Evolutionary conservation across 148 eudicot species (phyloP).

Genomic region (Chenopodium suecicum): DNA sequence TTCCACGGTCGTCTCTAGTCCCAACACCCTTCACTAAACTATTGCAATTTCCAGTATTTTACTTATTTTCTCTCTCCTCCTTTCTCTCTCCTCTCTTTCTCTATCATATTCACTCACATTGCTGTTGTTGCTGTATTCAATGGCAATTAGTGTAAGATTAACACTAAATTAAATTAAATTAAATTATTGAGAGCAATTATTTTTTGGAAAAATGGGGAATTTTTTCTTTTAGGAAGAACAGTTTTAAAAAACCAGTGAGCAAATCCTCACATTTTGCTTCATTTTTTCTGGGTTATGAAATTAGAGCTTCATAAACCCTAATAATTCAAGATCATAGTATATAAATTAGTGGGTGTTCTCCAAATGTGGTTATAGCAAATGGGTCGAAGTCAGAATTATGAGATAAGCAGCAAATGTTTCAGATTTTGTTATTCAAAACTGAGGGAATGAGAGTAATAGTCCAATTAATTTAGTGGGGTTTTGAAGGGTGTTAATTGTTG

Average conservation of each 20-base stretch:
- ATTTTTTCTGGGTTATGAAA: slow-evolving; percentile 12
- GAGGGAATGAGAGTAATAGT: background rate
- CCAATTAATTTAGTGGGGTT: background rate
- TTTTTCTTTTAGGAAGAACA: slow-evolving; percentile 4
- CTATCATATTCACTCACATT: background rate
- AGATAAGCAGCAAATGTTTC: slow-evolving; percentile 8
- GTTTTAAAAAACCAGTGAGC: slow-evolving; percentile 27
- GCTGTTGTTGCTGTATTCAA: slow-evolving; percentile 3
- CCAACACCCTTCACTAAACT: slow-evolving; percentile 23
- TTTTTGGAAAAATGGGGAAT: background rate
- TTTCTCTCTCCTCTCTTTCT: background rate
- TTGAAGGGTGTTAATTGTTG: slow-evolving; percentile 23
- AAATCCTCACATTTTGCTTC: background rate
- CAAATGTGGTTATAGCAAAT: slow-evolving; percentile 26
- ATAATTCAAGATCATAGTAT: slow-evolving; percentile 19
- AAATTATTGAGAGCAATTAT: slow-evolving; percentile 7
- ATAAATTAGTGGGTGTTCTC: slow-evolving; percentile 21
- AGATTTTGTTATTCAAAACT: slow-evolving; percentile 13
- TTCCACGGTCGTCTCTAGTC: slow-evolving; percentile 32
- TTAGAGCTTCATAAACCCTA: slow-evolving; percentile 42
- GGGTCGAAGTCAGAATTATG: slow-evolving; percentile 39
- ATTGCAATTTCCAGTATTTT: background rate
- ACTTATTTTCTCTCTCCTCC: background rate
- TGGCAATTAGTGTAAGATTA: slow-evolving; percentile 3
- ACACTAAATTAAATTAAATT: slow-evolving; percentile 21